Conservation (phyloP, 1,284 basidiomycete species). For the Schizophyllum amplum region DNA sequence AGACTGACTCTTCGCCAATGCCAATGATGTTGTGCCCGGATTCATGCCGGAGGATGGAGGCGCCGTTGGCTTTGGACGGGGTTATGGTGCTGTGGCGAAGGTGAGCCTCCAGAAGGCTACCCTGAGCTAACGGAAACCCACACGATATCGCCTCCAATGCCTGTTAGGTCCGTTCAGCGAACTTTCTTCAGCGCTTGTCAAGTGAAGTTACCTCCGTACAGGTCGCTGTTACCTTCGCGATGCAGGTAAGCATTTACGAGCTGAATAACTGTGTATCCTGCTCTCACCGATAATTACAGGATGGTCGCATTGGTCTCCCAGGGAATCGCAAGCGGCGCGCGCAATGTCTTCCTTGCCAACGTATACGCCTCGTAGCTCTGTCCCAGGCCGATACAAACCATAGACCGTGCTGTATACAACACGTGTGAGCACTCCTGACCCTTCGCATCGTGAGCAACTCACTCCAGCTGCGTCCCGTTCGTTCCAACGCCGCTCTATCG, state of each 20-base stretch:
- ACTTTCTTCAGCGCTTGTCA: too few species aligned
- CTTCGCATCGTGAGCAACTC: too few species aligned
- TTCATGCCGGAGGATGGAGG: conserved; percentile 75
- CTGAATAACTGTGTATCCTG: neutral
- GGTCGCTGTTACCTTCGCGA: conserved; percentile 62
- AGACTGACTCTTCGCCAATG: conserved; percentile 67
- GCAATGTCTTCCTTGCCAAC: conserved; percentile 62
- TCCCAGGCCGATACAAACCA: conserved; percentile 73
- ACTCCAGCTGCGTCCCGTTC: conserved; percentile 63
- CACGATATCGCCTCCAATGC: conserved; percentile 79
- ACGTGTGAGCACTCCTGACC: neutral
- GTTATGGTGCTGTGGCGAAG: conserved; percentile 59
- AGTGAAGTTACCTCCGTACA: conserved; percentile 61
- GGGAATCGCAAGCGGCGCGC: conserved; percentile 55
- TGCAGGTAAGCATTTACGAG: too few species aligned
- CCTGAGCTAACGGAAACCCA: conserved; percentile 26
- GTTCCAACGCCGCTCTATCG: conserved; percentile 68
- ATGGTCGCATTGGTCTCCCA: conserved; percentile 67
- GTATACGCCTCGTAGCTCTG: conserved; percentile 71
- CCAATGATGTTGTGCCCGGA: conserved; percentile 76
- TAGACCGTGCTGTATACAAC: conserved; percentile 53
- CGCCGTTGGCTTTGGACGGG: conserved; percentile 70
- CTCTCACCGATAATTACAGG: conserved; percentile 65
- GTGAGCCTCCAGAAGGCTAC: neutral
- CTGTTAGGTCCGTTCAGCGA: conserved; percentile 22